Evolutionary conservation across 2,329 filamentous ascomycete genomes (phyloP).

Genomic region (Fusarium udum): DNA sequence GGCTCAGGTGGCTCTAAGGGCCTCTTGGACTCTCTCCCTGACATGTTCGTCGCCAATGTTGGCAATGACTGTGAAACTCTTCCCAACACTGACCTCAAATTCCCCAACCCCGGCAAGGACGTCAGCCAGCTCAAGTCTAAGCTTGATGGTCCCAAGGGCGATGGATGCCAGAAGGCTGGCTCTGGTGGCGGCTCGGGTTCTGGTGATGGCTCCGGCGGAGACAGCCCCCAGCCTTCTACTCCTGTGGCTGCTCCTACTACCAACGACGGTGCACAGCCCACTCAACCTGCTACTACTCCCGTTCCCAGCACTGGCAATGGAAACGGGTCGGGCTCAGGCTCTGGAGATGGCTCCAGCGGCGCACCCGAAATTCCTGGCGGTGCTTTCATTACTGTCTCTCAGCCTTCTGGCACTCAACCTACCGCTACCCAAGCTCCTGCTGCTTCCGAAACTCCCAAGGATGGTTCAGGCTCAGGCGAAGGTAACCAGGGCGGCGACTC

Average conservation of each 20-base stretch:
- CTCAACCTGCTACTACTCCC: not conserved
- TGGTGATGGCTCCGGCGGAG: not conserved
- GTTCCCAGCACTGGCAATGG: not conserved
- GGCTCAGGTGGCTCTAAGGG: slow-evolving; percentile 59
- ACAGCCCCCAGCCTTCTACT: not conserved
- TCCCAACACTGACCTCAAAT: slow-evolving; percentile 37
- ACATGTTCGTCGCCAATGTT: slow-evolving; percentile 76
- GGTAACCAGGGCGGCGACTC: not conserved
- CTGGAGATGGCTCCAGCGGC: not conserved
- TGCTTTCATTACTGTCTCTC: slow-evolving; percentile 52
- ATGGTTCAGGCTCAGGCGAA: not conserved
- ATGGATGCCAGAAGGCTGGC: not conserved
- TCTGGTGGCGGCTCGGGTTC: not conserved
- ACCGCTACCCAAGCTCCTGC: slow-evolving; percentile 28
- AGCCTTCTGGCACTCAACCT: not conserved
- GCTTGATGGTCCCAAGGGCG: not conserved
- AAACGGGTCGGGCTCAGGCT: not conserved
- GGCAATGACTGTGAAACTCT: slow-evolving; percentile 60
- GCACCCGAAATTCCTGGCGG: slow-evolving; percentile 45
- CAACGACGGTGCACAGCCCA: not conserved
- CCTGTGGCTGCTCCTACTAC: slow-evolving; percentile 45
- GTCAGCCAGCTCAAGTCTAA: slow-evolving; percentile 59
- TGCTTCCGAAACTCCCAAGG: not conserved
- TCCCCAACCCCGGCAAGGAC: slow-evolving; percentile 68
- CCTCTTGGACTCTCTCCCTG: slow-evolving; percentile 71